Base-by-base conservation (phyloP, 1,284 basidiomycete genomes). In the Gastroboletus turbinatus region DNA sequence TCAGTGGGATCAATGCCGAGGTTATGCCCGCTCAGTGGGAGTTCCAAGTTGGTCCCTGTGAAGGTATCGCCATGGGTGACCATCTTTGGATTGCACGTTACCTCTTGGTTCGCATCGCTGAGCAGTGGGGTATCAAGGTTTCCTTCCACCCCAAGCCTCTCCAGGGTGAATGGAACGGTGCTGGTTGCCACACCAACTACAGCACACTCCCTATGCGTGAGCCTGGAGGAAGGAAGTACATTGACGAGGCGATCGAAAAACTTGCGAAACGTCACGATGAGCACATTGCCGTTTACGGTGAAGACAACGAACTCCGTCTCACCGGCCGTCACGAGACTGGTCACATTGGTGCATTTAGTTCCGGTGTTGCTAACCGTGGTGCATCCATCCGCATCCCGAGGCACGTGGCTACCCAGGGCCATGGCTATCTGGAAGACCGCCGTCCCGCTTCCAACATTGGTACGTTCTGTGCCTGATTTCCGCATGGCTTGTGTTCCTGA, bases 11-110 rank as follows among this genome's bases (percentile, higher is more conserved):
- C 81, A 99, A 99, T 76, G 97, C 97, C 63, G 97, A 99, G 80
- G 97, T 99, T 67, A 98, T 99, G 96, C 96, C 97, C 29, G 90
- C 96, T 58, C 97, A 99, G 78, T 98, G 96, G 96, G 96, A 99
- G 80, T 99, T 97, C 91, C 97, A 99, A 78, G 95, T 99, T 67
- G 96, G 96, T 59, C 96, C 96, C 40, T 98, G 96, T 73, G 89
- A 92, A 75, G 96, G 96, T 63, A 98, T 99, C 75, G 84, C 92
- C 65, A 97, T 99, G 93, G 96, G 96, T 67, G 96, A 99, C 77
- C 95, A 97, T 78, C 87, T 97, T 68, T 96, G 92, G 92, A 94
- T 97, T 84, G 92, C 95, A 45, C 92, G 95, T 67, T 97, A 90
- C 79, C 89, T 97, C 65, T 87, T 97, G 64, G 75, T 93, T 73